These are phyloP conservation scores for Taphrina deformans DNA, from an alignment of 1,139 yeast genomes.

Conservation along the genomic window DNA sequence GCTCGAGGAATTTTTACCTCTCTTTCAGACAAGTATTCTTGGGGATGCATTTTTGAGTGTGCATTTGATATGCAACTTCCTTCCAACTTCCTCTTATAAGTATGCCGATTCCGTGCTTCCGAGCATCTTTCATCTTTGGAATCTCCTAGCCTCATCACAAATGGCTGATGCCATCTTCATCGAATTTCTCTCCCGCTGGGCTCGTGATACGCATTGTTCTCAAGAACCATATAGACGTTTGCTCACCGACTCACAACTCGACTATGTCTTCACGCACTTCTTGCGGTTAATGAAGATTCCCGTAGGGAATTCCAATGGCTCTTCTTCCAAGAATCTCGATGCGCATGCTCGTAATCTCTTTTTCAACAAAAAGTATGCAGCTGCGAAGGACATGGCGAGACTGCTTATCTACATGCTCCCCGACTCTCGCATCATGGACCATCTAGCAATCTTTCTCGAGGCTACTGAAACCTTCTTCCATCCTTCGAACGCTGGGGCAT, in stretches of 20 bases:
- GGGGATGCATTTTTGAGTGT: slow-evolving; percentile 60
- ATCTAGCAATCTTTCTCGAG: slow-evolving; percentile 58
- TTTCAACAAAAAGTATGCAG: slow-evolving; percentile 42
- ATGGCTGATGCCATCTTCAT: slow-evolving; percentile 68
- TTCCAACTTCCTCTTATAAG: slow-evolving; percentile 41
- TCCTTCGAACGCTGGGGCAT: slow-evolving; percentile 84
- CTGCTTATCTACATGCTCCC: slow-evolving; percentile 46
- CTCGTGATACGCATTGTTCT: slow-evolving; percentile 51
- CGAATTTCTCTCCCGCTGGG: slow-evolving; percentile 63
- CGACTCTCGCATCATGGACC: slow-evolving; percentile 55
- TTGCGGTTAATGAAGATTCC: slow-evolving; percentile 48
- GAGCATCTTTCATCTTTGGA: slow-evolving; percentile 74
- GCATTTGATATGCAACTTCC: slow-evolving; percentile 42
- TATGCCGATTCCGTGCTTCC: slow-evolving; percentile 55
- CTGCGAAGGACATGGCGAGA: slow-evolving; percentile 34
- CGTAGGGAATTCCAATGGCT: slow-evolving; percentile 42
- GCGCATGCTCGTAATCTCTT: slow-evolving; percentile 37
- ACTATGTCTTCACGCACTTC: slow-evolving; percentile 55
- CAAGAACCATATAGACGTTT: slow-evolving; percentile 57
- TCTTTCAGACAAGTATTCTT: slow-evolving; percentile 60
- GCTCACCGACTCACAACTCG: slow-evolving; percentile 61
- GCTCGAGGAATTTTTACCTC: slow-evolving; percentile 54
- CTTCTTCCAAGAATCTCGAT: slow-evolving; percentile 22
- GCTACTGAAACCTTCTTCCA: slow-evolving; percentile 84
- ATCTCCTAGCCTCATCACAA: slow-evolving; percentile 57